These are phyloP conservation scores for Alternaria longipes DNA, from an alignment of 2,329 filamentous ascomycete species.

Conservation along the genomic window DNA sequence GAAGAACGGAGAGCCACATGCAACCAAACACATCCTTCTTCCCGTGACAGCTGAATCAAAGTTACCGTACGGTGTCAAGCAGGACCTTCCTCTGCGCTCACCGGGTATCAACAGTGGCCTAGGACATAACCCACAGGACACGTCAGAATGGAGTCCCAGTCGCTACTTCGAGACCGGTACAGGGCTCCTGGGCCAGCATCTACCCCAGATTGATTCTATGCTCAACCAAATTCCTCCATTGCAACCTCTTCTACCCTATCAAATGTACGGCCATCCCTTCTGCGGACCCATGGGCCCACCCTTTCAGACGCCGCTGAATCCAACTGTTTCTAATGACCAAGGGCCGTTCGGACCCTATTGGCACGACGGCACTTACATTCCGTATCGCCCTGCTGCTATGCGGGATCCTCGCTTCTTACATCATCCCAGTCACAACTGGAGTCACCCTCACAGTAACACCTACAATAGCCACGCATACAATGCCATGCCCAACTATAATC, in stretches of 20 bases:
- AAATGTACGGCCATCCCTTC: constrained; percentile 49
- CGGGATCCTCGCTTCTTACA: constrained; percentile 51
- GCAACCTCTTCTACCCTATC: constrained; percentile 63
- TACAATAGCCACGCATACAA: constrained; percentile 41
- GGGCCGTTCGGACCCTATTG: constrained; percentile 54
- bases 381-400: constrained; percentile 53
- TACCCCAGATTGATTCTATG: constrained; percentile 68
- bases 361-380: constrained; percentile 54
- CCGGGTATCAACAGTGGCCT: constrained; percentile 31
- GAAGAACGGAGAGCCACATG: constrained; percentile 75
- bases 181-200: constrained; percentile 51
- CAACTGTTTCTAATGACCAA: constrained; percentile 54
- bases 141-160: constrained; percentile 47
- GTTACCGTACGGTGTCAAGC: constrained; percentile 45
- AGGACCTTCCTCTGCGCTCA: constrained; percentile 49
- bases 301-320: constrained; percentile 47
- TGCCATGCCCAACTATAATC: constrained; percentile 33
- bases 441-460: constrained; percentile 39
- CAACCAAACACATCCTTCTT: constrained; percentile 83
- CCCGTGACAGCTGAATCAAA: constrained; percentile 63
- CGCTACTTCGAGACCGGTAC: constrained; percentile 50
- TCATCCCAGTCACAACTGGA: constrained; percentile 44
- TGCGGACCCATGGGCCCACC: constrained; percentile 45
- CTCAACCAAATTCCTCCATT: constrained; percentile 68
- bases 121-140: constrained; percentile 32